These are phyloP conservation scores for Monilinia aucupariae DNA, from an alignment of 2,329 filamentous ascomycete genomes.

Conservation along the genomic window DNA sequence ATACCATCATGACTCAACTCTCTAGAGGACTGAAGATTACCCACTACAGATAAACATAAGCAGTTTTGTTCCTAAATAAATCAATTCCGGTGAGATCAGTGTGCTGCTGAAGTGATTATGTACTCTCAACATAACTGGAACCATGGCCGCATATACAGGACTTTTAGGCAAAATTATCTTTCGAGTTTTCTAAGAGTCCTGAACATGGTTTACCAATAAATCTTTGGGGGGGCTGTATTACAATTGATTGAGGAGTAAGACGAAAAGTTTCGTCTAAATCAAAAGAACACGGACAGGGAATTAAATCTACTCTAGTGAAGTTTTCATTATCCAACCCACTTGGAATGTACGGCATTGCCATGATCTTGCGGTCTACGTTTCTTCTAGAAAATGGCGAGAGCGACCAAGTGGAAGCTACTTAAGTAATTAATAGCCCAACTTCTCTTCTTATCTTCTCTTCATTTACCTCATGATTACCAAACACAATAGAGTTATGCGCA, in stretches of 20 bases:
- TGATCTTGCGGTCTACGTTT: neutral
- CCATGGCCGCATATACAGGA: neutral
- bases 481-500: neutral
- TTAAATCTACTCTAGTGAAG: neutral
- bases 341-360: neutral
- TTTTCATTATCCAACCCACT: neutral
- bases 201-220: neutral
- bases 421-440: neutral
- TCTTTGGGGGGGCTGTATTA: neutral
- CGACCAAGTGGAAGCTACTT: neutral
- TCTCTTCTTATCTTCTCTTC: neutral
- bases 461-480: neutral
- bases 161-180: neutral
- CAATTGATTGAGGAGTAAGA: neutral
- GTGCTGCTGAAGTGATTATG: neutral
- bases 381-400: neutral
- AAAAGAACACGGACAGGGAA: neutral
- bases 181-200: neutral
- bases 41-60: neutral
- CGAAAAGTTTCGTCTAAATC: neutral
- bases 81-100: neutral
- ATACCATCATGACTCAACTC: neutral
- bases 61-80: neutral
- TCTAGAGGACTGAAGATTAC: neutral
- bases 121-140: neutral